These are phyloP conservation scores for Suhomyces emberorum DNA, from an alignment of 805 yeast species.

Conservation along the genomic window DNA sequence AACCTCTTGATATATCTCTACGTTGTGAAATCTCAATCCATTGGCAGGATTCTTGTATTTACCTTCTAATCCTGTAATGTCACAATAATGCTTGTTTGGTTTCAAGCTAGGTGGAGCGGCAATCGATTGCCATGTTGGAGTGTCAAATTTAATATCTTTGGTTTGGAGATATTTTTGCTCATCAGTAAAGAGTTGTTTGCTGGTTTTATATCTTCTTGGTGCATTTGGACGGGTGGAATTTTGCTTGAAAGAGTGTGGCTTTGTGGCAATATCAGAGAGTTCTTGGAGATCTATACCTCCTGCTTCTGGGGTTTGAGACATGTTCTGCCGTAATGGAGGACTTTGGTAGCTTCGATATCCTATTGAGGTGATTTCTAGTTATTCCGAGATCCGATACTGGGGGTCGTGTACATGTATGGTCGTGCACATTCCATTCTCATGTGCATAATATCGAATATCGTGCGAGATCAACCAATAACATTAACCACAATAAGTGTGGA, in stretches of 20 bases:
- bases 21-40: constrained; percentile 74
- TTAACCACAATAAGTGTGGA: too few relatives aligned
- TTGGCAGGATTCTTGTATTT: constrained; percentile 71
- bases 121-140: constrained; percentile 66
- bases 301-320: constrained; percentile 1
- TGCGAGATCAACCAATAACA: too few relatives aligned
- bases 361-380: too few relatives aligned
- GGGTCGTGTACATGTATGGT: too few relatives aligned
- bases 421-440: too few relatives aligned
- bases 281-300: constrained; percentile 17
- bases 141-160: constrained; percentile 40
- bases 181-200: constrained; percentile 69
- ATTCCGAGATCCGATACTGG: too few relatives aligned
- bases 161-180: constrained; percentile 64
- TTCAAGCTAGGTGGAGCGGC: constrained; percentile 84
- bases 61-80: constrained; percentile 84
- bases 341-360: too few relatives aligned
- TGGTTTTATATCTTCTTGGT: constrained; percentile 65
- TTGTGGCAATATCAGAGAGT: constrained; percentile 38
- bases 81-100: constrained; percentile 86
- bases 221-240: constrained; percentile 48
- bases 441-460: too few relatives aligned
- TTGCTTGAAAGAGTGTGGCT: constrained; percentile 55
- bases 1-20: constrained; percentile 72
- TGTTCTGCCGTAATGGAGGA: too few relatives aligned